These are phyloP conservation scores for Carex scoparia DNA, from an alignment of 176 grass and related monocot genomes.

Conservation along the genomic window DNA sequence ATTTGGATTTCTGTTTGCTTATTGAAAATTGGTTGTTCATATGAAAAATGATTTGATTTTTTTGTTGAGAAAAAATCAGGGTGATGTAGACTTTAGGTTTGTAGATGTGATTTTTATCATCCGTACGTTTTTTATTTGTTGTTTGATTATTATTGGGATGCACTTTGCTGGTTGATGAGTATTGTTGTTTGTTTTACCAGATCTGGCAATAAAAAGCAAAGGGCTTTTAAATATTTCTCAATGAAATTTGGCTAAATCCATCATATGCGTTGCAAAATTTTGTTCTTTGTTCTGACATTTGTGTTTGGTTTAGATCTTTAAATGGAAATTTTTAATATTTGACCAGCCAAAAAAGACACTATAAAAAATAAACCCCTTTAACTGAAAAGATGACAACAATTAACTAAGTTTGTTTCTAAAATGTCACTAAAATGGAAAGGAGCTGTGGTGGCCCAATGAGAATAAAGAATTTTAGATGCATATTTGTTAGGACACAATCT, in stretches of 20 bases:
- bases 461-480: neutral
- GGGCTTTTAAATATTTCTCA: neutral
- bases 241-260: neutral
- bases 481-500: neutral
- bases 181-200: neutral
- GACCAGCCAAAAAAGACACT: neutral
- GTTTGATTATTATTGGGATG: neutral
- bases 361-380: neutral
- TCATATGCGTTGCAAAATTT: neutral
- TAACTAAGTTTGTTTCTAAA: neutral
- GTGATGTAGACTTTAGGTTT: neutral
- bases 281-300: neutral
- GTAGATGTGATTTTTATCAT: neutral
- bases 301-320: slow-evolving; percentile 1
- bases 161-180: neutral
- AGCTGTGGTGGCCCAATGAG: neutral
- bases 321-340: neutral
- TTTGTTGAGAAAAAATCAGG: neutral
- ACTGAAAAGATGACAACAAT: neutral
- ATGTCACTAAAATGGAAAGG: neutral
- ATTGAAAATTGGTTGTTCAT: neutral
- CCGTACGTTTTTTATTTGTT: neutral
- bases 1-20: neutral
- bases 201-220: neutral
- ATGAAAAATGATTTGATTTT: neutral